These are phyloP conservation scores for Eimeria nieschulzi DNA, from an alignment of 169 alveolate genomes.

Conservation along the genomic window DNA sequence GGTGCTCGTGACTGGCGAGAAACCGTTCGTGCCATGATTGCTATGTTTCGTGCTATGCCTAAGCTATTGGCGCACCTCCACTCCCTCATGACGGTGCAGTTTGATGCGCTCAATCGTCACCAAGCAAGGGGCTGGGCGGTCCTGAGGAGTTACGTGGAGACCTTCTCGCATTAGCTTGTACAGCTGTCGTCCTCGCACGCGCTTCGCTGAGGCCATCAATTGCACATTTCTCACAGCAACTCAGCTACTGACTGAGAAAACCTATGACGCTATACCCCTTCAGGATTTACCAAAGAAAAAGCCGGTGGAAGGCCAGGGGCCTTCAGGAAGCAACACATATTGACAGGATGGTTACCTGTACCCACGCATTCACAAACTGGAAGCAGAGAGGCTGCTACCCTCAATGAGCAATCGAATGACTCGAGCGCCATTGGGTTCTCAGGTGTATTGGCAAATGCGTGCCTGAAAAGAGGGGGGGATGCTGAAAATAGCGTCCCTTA, in stretches of 20 bases:
- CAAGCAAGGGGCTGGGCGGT: not conserved
- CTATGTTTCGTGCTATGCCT: not conserved
- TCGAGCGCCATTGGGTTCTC: too few species aligned
- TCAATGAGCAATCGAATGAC: too few species aligned
- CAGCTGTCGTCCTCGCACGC: slow-evolving; percentile 3
- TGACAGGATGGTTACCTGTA: too few species aligned
- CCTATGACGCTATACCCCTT: too few species aligned
- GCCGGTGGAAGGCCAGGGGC: too few species aligned
- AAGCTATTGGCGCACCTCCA: not conserved
- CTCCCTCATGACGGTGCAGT: not conserved
- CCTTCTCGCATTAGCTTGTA: slow-evolving; percentile 8
- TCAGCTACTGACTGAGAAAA: not conserved
- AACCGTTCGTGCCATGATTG: not conserved
- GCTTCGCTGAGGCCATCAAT: not conserved
- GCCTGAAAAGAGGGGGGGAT: slow-evolving; percentile 72
- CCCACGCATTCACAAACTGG: too few species aligned
- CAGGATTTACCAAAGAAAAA: too few species aligned
- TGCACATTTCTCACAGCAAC: not conserved
- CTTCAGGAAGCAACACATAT: too few species aligned
- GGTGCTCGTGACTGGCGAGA: not conserved
- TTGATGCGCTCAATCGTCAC: not conserved
- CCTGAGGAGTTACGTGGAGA: not conserved
- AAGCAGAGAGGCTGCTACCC: too few species aligned
- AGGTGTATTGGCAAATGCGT: not conserved
- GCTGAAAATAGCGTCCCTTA: slow-evolving; percentile 43